phyloP scores from a whole-genome alignment of 768 basidiomycete species.

The Hypsizygus marmoreus region DNA sequence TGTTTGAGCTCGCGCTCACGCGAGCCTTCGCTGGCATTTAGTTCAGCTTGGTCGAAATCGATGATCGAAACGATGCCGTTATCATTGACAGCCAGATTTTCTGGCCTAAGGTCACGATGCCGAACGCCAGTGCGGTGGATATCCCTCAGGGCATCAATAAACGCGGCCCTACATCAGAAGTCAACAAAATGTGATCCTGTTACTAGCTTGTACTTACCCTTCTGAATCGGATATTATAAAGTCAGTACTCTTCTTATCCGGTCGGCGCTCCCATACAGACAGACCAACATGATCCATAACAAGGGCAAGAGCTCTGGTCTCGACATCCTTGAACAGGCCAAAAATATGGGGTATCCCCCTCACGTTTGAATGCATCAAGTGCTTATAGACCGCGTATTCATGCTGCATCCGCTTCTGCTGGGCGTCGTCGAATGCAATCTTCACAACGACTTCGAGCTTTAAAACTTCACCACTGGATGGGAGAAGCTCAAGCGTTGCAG shows the following conservation, averaged over 20 bases:
- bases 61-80: conserved; percentile 20
- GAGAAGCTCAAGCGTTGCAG: conserved; percentile 8
- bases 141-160: conserved; percentile 13
- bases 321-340: conserved; percentile 18
- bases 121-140: conserved; percentile 26
- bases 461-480: neutral
- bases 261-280: conserved; percentile 5
- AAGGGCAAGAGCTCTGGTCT: conserved; percentile 11
- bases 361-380: conserved; percentile 8
- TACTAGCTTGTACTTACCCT: neutral
- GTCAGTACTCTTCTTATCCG: neutral
- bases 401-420: conserved; percentile 11
- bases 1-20: conserved; percentile 13
- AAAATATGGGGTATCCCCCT: conserved; percentile 13
- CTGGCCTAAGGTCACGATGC: conserved; percentile 25
- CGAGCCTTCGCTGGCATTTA: conserved; percentile 7
- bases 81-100: conserved; percentile 24
- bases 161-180: conserved; percentile 12
- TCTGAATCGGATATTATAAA: conserved; percentile 2
- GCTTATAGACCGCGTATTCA: conserved; percentile 18
- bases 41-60: conserved; percentile 26
- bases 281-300: conserved; percentile 18
- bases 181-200: neutral
- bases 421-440: conserved; percentile 8
- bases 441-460: conserved; percentile 9